phyloP scores from a whole-genome alignment of 345 rosid species.

The Clarkia xantiana region DNA sequence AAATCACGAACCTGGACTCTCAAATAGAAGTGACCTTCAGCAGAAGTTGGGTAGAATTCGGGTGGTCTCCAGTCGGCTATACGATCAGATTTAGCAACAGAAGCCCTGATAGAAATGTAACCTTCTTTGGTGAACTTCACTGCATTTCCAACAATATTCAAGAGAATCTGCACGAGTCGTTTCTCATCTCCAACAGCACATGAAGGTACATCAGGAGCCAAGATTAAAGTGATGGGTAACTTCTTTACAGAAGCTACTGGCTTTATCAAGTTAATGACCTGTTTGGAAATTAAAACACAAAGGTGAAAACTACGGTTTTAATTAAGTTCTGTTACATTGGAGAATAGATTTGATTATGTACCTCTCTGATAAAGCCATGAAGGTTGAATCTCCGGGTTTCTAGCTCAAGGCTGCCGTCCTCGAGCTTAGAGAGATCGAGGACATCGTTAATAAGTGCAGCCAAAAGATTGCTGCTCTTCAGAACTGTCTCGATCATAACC shows the following conservation, averaged over 20 bases:
- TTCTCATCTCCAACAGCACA: constrained; percentile 75
- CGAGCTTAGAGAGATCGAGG: constrained; percentile 80
- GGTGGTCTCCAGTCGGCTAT: constrained; percentile 56
- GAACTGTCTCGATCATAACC: constrained; percentile 70
- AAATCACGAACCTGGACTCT: constrained; percentile 48
- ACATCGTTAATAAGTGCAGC: constrained; percentile 80
- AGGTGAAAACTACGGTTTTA: constrained; percentile 2
- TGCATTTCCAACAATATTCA: constrained; percentile 77
- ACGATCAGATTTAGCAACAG: constrained; percentile 69
- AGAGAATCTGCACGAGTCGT: constrained; percentile 67
- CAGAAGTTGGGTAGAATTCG: constrained; percentile 38
- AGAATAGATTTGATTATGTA: constrained; percentile 8
- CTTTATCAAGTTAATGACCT: constrained; percentile 62
- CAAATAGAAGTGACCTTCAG: constrained; percentile 63
- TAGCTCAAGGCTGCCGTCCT: constrained; percentile 79
- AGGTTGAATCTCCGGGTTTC: constrained; percentile 50
- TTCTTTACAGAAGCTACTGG: constrained; percentile 78
- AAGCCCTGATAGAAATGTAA: constrained; percentile 44
- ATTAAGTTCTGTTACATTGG: neutral
- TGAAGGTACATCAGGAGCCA: constrained; percentile 70
- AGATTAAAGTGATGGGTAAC: constrained; percentile 38
- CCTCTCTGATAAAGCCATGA: constrained; percentile 63
- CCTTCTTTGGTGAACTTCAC: constrained; percentile 96
- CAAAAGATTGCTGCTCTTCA: constrained; percentile 85
- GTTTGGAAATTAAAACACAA: constrained; percentile 5